phyloP scores from a whole-genome alignment of 2,329 filamentous ascomycete species.

The Fusarium sp. region DNA sequence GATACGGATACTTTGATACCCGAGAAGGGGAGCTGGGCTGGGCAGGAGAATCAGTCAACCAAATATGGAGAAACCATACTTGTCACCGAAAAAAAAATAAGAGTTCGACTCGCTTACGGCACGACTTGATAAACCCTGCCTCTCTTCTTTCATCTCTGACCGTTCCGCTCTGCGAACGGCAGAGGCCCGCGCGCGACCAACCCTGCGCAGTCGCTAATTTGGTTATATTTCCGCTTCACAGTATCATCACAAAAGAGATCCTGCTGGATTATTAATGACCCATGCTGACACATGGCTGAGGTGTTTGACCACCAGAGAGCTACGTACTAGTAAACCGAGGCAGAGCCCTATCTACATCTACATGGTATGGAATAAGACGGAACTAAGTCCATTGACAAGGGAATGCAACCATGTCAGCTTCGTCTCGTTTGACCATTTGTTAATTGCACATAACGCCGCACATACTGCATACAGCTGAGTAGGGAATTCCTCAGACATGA shows the following conservation, averaged over 20 bases:
- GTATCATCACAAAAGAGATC: not conserved
- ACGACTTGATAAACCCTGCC: conserved; percentile 24
- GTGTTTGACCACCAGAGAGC: not conserved
- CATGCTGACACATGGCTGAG: conserved; percentile 24
- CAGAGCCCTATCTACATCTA: conserved; percentile 6
- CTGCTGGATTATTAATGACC: conserved; percentile 1
- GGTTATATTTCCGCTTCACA: not conserved
- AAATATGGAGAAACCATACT: conserved; percentile 22
- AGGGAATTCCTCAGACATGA: conserved; percentile 13
- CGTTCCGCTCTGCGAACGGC: conserved; percentile 2
- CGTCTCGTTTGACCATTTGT: conserved; percentile 1
- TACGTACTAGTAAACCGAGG: conserved; percentile 31
- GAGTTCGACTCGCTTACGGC: conserved; percentile 29
- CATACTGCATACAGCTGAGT: conserved; percentile 15
- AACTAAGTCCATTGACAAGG: conserved; percentile 23
- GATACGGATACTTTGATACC: conserved; percentile 11
- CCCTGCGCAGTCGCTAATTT: not conserved
- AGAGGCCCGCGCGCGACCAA: not conserved
- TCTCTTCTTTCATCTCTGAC: not conserved
- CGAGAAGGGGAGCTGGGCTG: not conserved
- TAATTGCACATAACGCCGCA: conserved; percentile 23
- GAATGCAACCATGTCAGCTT: conserved; percentile 35
- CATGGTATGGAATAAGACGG: conserved; percentile 9
- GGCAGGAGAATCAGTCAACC: conserved; percentile 6
- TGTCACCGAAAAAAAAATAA: conserved; percentile 9